Conservation (phyloP, 1,284 basidiomycete species). For the Cutaneotrichosporon mucoides region DNA sequence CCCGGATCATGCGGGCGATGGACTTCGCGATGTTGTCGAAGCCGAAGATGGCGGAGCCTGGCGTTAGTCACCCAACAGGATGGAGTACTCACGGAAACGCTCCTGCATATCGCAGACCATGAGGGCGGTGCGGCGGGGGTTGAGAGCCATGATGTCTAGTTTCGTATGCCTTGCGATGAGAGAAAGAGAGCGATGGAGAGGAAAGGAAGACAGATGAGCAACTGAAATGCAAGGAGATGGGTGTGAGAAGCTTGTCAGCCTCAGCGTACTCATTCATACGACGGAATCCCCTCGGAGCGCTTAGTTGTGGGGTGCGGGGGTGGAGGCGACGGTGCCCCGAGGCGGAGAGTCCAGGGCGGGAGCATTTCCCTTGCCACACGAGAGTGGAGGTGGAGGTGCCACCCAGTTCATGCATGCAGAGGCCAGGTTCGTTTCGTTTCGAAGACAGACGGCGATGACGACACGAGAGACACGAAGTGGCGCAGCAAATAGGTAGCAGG, state of each 20-base stretch:
- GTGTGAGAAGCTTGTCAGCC: too few species aligned
- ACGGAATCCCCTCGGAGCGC: too few species aligned
- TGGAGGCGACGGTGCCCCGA: too few species aligned
- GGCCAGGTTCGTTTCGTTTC: too few species aligned
- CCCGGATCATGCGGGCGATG: conserved; percentile 67
- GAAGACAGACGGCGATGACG: too few species aligned
- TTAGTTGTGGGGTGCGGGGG: too few species aligned
- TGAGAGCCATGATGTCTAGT: conserved; percentile 16
- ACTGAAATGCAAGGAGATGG: too few species aligned
- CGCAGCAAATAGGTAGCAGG: conserved; percentile 1
- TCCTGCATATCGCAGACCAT: conserved; percentile 76
- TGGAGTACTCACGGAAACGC: conserved; percentile 60
- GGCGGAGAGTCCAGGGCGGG: too few species aligned
- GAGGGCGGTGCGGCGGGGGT: conserved; percentile 56
- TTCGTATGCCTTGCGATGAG: not conserved
- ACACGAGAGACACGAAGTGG: too few species aligned
- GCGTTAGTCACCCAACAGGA: not conserved
- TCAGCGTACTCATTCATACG: too few species aligned
- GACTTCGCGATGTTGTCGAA: conserved; percentile 67
- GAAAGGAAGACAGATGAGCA: not conserved
- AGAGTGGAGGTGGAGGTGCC: too few species aligned
- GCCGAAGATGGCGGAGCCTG: conserved; percentile 55
- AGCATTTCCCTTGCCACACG: too few species aligned
- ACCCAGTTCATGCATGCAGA: not conserved
- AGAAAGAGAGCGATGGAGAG: not conserved